Percentiles rank a stretch among this genome's conserved stretches.
Conservation (phyloP, 139 green algal genomes). For the Chlamydomonas asymmetrica region DNA sequence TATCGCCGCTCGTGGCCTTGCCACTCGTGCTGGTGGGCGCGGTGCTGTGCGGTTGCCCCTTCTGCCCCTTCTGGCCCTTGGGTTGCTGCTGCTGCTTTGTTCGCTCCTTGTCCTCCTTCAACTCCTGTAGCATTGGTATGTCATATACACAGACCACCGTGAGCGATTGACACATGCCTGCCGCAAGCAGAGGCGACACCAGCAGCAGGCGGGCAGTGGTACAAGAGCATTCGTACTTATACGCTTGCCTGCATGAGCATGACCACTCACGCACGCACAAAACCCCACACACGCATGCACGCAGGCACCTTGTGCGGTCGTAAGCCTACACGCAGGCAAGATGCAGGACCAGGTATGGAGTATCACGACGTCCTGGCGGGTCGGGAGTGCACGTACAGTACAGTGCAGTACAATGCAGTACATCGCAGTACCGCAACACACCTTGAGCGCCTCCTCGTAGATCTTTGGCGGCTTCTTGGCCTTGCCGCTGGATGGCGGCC, state of each 20-base stretch:
- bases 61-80: background rate
- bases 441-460: background rate
- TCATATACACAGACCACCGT: background rate
- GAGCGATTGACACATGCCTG: too few species aligned
- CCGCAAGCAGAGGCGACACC: too few species aligned
- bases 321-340: too few species aligned
- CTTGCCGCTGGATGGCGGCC: background rate
- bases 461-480: conserved; percentile 10
- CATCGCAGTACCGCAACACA: background rate
- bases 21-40: conserved; percentile 10
- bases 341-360: too few species aligned
- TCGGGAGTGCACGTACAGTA: background rate
- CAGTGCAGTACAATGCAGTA: background rate
- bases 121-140: background rate
- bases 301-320: too few species aligned
- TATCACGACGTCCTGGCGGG: too few species aligned
- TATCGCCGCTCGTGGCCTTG: background rate
- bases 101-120: background rate
- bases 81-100: conserved; percentile 10
- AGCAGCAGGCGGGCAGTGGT: too few species aligned
- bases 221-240: too few species aligned
- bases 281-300: too few species aligned
- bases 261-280: too few species aligned
- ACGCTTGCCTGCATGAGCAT: too few species aligned
- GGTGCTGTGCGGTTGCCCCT: background rate